Base-by-base conservation (phyloP, 768 basidiomycete species). In the Mycena latifolia region DNA sequence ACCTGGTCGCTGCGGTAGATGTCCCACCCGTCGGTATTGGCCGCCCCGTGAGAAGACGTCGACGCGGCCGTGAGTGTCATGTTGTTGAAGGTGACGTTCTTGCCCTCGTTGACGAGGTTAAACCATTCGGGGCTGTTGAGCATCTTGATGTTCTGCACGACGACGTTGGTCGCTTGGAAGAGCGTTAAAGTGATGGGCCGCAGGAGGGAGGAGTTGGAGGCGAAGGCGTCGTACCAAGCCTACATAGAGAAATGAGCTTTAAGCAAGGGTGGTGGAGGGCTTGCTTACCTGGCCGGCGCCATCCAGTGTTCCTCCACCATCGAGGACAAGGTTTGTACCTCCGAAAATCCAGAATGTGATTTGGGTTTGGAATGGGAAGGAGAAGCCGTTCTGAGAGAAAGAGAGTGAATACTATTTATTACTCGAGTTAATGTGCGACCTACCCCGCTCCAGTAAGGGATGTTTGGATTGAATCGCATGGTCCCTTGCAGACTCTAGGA, bases 11-110 rank as follows among this genome's bases (percentile, higher is more conserved):
- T 86, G 33, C 87, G 82, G 72, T 89, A 89, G 39, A 87, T 84
- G 69, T 90, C 85, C 88, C 88, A 89, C 6, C 89, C 89, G 69
- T 90, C 88, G 8, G 86, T 87, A 66, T 89, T 88, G 27, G 77
- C 73, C 2, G 85, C 79, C 0, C 58, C 66, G 62, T 84, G 75
- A 11, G 75, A 78, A 8, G 83, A 84, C 17, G 79, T 85, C 5
- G 86, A 86, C 4, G 73, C 75, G 5, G 86, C 80, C 47, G 76
- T 77, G 57, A 89, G 81, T 11, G 37, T 39, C 10, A 39, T 14
- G 15, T 14, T 14, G 37, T 18, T 17, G 37, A 39, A 39, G 37
- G 79, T 83, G 33, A 88, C 79, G 55, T 84, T 77, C 54, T 81
- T 67, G 47, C 83, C 81, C 74, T 85, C 83, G 72, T 85, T 84